These are phyloP conservation scores for Fusarium devonianum DNA, from an alignment of 2,329 filamentous ascomycete species.

Conservation along the genomic window DNA sequence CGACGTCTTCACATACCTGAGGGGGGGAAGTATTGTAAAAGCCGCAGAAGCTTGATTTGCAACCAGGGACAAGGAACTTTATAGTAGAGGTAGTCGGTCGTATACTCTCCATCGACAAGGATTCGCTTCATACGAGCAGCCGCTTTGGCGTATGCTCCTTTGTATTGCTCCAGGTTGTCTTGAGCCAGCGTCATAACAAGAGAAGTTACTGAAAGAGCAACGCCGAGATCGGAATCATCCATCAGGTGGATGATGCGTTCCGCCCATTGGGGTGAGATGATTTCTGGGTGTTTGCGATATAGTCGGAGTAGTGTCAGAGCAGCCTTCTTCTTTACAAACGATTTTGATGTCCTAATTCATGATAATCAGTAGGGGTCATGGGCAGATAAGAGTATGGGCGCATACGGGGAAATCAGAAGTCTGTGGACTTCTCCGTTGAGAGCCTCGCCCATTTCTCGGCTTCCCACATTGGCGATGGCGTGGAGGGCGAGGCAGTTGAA, in stretches of 20 bases:
- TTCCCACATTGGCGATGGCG: conserved; percentile 96
- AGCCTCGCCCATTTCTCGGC: conserved; percentile 96
- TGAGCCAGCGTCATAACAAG: conserved; percentile 93
- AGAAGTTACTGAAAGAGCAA: conserved; percentile 93
- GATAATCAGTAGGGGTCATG: conserved; percentile 14
- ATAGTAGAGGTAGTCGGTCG: conserved; percentile 95
- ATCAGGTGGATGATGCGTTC: conserved; percentile 98
- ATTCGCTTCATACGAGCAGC: conserved; percentile 89
- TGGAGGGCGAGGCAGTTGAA: conserved; percentile 97
- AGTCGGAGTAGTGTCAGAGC: conserved; percentile 90
- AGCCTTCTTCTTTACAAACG: conserved; percentile 99
- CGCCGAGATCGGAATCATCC: conserved; percentile 94
- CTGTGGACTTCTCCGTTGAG: conserved; percentile 91
- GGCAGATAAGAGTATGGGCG: conserved; percentile 31
- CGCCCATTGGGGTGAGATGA: conserved; percentile 95
- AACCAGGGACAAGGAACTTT: conserved; percentile 99
- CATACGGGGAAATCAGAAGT: conserved; percentile 91
- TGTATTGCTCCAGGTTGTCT: conserved; percentile 93
- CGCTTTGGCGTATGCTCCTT: conserved; percentile 92
- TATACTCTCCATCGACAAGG: conserved; percentile 87
- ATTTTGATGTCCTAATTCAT: conserved; percentile 70
- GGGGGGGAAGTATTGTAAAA: conserved; percentile 95
- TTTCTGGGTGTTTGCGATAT: conserved; percentile 92
- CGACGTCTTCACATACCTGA: conserved; percentile 68
- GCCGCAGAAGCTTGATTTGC: conserved; percentile 88